phyloP scores from a whole-genome alignment of 306 rosid genomes.

The Vicia villosa region DNA sequence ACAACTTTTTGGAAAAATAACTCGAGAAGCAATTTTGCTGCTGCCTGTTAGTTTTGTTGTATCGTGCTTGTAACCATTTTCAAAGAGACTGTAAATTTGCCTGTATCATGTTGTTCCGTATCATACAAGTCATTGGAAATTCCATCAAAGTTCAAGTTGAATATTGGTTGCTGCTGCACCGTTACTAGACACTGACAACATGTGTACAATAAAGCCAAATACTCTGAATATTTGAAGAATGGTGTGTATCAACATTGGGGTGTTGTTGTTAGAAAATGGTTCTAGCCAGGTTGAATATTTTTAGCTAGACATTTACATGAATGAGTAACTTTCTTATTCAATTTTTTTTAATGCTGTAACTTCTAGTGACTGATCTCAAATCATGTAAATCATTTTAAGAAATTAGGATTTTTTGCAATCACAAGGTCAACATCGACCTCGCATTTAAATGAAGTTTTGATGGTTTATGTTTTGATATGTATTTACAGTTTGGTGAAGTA shows the following conservation, averaged over 20 bases:
- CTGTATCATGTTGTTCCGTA: slow-evolving; percentile 7
- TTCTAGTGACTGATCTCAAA: neutral
- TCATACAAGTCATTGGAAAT: neutral
- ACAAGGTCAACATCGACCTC: neutral
- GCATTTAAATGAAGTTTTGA: neutral
- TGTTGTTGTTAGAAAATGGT: slow-evolving; percentile 4
- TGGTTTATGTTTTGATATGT: neutral
- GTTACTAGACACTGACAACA: neutral
- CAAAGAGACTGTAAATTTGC: neutral
- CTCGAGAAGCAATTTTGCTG: slow-evolving; percentile 17
- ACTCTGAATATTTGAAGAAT: neutral
- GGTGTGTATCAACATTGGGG: neutral
- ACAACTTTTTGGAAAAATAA: slow-evolving; percentile 3
- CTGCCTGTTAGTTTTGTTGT: neutral
- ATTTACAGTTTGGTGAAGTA: neutral
- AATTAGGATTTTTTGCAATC: neutral
- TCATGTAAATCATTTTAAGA: neutral
- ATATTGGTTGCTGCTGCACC: slow-evolving; percentile 10
- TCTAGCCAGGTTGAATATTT: neutral
- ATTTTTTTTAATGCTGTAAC: neutral
- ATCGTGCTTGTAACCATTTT: neutral
- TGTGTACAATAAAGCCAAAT: neutral
- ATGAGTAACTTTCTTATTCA: neutral
- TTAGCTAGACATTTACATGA: slow-evolving; percentile 1
- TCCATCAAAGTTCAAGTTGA: neutral